These are phyloP conservation scores for Sugiyamaella pinicola DNA, from an alignment of 1,139 yeast species.

Conservation along the genomic window DNA sequence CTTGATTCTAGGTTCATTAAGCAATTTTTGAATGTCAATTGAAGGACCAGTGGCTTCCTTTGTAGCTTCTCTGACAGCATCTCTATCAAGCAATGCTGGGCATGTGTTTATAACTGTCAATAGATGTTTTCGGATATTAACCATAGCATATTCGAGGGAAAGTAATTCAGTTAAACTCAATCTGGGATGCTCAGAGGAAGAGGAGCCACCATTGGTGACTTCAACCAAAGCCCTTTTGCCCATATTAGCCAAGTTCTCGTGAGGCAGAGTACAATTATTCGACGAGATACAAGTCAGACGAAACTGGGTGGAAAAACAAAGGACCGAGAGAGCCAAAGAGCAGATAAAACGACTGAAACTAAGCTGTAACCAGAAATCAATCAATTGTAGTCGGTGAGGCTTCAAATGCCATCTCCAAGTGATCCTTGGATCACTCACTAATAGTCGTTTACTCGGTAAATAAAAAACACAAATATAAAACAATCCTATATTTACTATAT, in stretches of 20 bases:
- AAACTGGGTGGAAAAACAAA: too few relatives aligned
- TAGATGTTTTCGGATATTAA: constrained; percentile 55
- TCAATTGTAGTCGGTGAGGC: background rate
- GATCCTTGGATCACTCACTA: too few relatives aligned
- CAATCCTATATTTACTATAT: background rate
- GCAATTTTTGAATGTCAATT: constrained; percentile 32
- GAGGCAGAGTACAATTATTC: too few relatives aligned
- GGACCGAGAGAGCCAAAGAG: too few relatives aligned
- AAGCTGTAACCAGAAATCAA: background rate
- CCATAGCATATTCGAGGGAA: constrained; percentile 33
- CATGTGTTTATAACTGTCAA: constrained; percentile 55
- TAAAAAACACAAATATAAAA: background rate
- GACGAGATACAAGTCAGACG: too few relatives aligned
- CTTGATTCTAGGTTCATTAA: constrained; percentile 58
- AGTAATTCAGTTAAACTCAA: background rate
- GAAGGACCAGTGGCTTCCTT: constrained; percentile 29
- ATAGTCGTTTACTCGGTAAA: background rate
- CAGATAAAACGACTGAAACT: background rate
- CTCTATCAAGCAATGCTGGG: constrained; percentile 51
- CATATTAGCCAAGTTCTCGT: background rate
- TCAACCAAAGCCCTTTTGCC: background rate
- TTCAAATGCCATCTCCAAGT: too few relatives aligned
- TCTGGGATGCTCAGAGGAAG: background rate
- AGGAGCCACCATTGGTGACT: background rate
- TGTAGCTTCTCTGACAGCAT: constrained; percentile 46